Percentiles rank a stretch among this genome's conserved stretches.
Conservation (phyloP, 106 monocot genomes). For the Allium fistulosum region DNA sequence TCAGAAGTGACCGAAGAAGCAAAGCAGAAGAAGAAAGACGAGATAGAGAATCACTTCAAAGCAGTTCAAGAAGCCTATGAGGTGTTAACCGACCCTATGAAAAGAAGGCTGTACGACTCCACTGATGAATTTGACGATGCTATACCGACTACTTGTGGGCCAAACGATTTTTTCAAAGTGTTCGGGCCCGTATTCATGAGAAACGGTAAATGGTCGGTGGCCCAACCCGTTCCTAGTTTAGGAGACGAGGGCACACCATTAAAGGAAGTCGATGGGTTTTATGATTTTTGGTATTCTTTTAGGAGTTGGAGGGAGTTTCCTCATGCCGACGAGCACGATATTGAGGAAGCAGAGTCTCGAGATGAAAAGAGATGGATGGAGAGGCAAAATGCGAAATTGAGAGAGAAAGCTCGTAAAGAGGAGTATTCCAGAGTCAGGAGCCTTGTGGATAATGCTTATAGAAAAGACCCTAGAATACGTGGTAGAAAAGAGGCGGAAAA, state of each 20-base stretch:
- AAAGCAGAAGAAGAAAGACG: slow-evolving; percentile 55
- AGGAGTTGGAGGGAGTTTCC: slow-evolving; percentile 95
- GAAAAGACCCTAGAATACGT: slow-evolving; percentile 73
- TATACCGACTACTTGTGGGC: slow-evolving; percentile 72
- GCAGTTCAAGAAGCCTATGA: slow-evolving; percentile 89
- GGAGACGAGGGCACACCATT: slow-evolving; percentile 59
- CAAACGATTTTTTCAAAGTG: slow-evolving; percentile 78
- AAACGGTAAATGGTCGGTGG: slow-evolving; percentile 78
- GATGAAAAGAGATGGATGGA: slow-evolving; percentile 97
- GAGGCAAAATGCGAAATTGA: slow-evolving; percentile 71
- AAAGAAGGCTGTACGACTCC: slow-evolving; percentile 87
- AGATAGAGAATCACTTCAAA: slow-evolving; percentile 84
- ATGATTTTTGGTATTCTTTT: slow-evolving; percentile 78
- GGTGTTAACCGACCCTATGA: slow-evolving; percentile 80
- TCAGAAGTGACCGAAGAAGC: slow-evolving; percentile 63
- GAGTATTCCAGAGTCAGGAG: slow-evolving; percentile 54
- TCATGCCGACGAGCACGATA: slow-evolving; percentile 69
- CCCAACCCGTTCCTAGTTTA: slow-evolving; percentile 46
- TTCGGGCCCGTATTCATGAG: slow-evolving; percentile 85
- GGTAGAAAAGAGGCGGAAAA: slow-evolving; percentile 73
- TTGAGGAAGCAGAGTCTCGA: slow-evolving; percentile 80
- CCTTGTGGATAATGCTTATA: slow-evolving; percentile 85
- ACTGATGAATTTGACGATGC: slow-evolving; percentile 95
- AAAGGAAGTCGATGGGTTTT: slow-evolving; percentile 65
- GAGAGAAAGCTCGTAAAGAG: slow-evolving; percentile 73